Base-by-base conservation (phyloP, 2,329 filamentous ascomycete species). In the Clarireedia paspali region DNA sequence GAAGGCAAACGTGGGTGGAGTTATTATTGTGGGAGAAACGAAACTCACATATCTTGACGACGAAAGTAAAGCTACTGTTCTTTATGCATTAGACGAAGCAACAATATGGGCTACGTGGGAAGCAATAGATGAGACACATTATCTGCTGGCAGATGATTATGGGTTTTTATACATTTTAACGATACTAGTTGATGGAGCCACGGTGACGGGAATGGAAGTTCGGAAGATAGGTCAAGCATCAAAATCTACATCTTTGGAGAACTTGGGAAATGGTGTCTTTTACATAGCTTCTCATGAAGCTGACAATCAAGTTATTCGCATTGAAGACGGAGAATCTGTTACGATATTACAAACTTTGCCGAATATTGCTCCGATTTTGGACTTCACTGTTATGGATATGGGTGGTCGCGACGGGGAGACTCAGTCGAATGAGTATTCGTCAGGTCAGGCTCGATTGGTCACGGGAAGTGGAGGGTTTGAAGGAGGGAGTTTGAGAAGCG, bases 371-470 rank as follows among this genome's bases (percentile, higher is more conserved):
- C 94, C 94, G 0, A 88, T 99, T 44, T 74, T 97, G 40, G 94
- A 99, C 68, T 96, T 99, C 64, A 86, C 88, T 1, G 83, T 99
- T 15, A 96, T 97, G 90, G 94, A 97, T 66, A 88, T 97, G 78
- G 92, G 91, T 0, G 91, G 90, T 63, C 80, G 89, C 55, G 85
- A 89, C 58, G 86, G 86, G 23, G 87, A 94, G 60, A 83, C 79
- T 7, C 85, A 89, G 57, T 87, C 86, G 3, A 95, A 94, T 65
- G 89, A 94, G 60, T 99, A 96, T 67, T 95, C 91, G 0, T 96
- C 92, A 0, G 94, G 94, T 0, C 92, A 99, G 71, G 91, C 94
- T 47, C 83, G 91, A 40, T 88, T 99, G 59, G 90, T 99, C 10
- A 91, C 92, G 2, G 92, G 91, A 0, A 96, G 91, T 55, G 94